Percentiles rank a stretch among this genome's conserved stretches.
Evolutionary conservation across 768 basidiomycete species (phyloP).

Genomic region (Kwoniella botswanensis): DNA sequence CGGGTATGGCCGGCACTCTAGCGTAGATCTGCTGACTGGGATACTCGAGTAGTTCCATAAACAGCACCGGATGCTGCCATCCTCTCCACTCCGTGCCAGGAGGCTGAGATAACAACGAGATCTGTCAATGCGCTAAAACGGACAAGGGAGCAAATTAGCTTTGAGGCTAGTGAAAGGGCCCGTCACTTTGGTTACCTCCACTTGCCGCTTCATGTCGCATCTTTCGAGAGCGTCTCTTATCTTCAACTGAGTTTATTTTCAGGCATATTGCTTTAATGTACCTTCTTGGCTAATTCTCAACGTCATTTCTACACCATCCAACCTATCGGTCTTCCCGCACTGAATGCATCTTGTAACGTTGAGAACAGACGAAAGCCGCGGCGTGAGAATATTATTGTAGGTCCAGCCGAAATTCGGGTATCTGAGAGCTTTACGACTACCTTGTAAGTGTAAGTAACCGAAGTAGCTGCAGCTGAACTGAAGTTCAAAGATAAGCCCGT

Average conservation of each 20-base stretch:
- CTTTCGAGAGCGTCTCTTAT: not conserved
- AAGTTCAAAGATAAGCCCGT: not conserved
- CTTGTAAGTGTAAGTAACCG: constrained; percentile 11
- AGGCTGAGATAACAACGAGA: not conserved
- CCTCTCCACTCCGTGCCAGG: no score
- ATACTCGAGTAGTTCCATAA: no score
- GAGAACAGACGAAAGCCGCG: not conserved
- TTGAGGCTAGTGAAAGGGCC: not conserved
- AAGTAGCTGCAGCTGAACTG: not conserved
- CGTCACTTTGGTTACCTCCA: no score
- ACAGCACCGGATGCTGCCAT: no score
- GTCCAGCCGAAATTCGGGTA: not conserved
- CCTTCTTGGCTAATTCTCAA: not conserved
- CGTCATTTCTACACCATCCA: not conserved
- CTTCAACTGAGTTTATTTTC: not conserved
- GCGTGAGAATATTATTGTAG: not conserved
- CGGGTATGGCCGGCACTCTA: no score
- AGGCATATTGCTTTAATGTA: not conserved
- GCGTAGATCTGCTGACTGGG: no score
- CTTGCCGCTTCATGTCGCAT: not conserved
- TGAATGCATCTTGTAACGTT: not conserved
- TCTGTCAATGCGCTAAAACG: not conserved
- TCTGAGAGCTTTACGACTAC: not conserved
- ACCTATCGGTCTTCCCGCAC: not conserved
- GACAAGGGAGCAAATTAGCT: not conserved